Conservation (phyloP, 129 eudicot species). For the Flaveria bidentis region DNA sequence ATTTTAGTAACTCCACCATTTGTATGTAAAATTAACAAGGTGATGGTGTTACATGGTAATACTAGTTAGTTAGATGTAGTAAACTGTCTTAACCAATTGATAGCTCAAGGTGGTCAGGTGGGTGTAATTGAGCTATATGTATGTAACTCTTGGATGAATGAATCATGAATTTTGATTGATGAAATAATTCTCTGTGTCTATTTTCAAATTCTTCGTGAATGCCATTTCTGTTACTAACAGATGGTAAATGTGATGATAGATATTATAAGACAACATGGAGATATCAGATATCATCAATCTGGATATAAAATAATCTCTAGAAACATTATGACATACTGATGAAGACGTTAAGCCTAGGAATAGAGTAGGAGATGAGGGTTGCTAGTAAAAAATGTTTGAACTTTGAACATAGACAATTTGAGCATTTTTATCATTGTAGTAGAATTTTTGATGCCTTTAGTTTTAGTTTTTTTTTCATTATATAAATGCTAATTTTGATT, state of each 20-base stretch:
- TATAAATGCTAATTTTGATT: constrained; percentile 2
- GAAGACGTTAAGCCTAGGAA: constrained; percentile 2
- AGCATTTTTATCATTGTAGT: neutral
- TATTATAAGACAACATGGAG: neutral
- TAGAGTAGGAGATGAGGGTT: neutral
- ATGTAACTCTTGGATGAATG: too few species aligned
- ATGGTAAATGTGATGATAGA: neutral
- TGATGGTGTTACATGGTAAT: neutral
- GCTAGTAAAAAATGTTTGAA: neutral
- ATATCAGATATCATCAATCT: neutral
- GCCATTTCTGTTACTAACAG: neutral
- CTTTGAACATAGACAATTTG: neutral
- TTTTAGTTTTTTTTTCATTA: neutral
- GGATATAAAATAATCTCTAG: neutral
- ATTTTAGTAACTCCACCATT: neutral
- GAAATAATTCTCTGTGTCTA: too few species aligned
- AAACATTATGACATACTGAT: neutral
- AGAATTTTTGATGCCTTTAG: neutral
- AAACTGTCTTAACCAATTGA: too few species aligned
- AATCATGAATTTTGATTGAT: too few species aligned
- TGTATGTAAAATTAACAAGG: neutral
- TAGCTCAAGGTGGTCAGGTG: too few species aligned
- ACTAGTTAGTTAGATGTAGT: too few species aligned
- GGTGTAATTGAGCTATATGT: too few species aligned
- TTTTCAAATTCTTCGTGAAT: too few species aligned